phyloP scores from a whole-genome alignment of 495 filamentous ascomycete species.

The Cetradonia linearis region DNA sequence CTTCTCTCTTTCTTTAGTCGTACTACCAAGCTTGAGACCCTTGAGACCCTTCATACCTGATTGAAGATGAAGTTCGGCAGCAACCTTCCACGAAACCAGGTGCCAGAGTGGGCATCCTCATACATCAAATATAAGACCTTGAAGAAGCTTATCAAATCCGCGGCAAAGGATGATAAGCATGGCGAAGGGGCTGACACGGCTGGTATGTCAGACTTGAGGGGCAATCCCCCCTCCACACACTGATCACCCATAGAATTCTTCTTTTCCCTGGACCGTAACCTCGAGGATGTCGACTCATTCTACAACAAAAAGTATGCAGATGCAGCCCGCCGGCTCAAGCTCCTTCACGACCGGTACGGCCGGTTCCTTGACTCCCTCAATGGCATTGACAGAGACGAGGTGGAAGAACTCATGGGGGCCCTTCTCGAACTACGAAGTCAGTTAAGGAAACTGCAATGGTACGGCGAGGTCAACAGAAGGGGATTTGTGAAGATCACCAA shows the following conservation, averaged over 20 bases:
- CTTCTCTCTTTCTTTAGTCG: neutral
- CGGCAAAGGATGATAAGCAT: conserved; percentile 48
- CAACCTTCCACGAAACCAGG: conserved; percentile 82
- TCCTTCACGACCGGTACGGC: conserved; percentile 79
- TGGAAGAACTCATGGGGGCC: conserved; percentile 78
- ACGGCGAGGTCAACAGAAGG: conserved; percentile 88
- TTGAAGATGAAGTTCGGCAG: conserved; percentile 70
- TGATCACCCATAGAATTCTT: conserved; percentile 63
- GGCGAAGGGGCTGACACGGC: conserved; percentile 73
- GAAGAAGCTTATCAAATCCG: conserved; percentile 87
- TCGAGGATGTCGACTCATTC: conserved; percentile 89
- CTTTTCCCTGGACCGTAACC: conserved; percentile 86
- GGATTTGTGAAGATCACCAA: conserved; percentile 98
- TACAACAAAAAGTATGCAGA: conserved; percentile 93
- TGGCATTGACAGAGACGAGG: conserved; percentile 59
- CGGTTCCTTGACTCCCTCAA: conserved; percentile 40
- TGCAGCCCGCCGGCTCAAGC: conserved; percentile 65
- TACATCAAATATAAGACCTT: conserved; percentile 96
- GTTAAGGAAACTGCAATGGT: conserved; percentile 89
- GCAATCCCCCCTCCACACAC: conserved; percentile 21
- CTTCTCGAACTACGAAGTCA: conserved; percentile 79
- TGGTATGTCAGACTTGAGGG: conserved; percentile 35
- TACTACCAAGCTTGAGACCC: neutral
- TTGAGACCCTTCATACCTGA: neutral
- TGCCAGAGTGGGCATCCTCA: conserved; percentile 84